Base-by-base conservation (phyloP, 257 asterid genomes). In the Hygrophila difformis region DNA sequence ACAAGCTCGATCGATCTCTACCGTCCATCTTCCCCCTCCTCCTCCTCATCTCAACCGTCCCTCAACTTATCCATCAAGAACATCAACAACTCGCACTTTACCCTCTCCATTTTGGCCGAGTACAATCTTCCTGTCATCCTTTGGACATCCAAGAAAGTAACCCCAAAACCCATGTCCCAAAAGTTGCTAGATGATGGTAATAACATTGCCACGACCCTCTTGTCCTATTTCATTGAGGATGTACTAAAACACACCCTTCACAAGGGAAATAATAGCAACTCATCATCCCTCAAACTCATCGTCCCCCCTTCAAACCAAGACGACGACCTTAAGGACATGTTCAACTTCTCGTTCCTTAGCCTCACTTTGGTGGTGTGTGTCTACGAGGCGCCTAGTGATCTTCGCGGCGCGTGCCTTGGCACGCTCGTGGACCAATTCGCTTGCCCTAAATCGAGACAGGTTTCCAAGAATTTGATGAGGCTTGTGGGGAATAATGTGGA, bases 71-170 rank as follows among this genome's bases (percentile, higher is more conserved):
- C 84, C 1, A 13, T 79, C 60, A 75, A 57, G 15, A 62, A 60
- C 61, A 47, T 15, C 20, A 61, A 34, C 0, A 46, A 55, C 20
- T 67, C 84, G 18, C 52, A 57, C 12, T 21, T 72, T 2, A 53
- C 66, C 44, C 68, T 81, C 58, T 67, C 92, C 9, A 76, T 87
- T 17, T 47, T 31, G 15, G 92, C 82, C 1, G 88, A 76, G 67
- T 81, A 78, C 36, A 74, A 64, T 22, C 60, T 68, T 47, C 77
- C 92, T 0, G 17, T 84, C 60, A 43, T 36, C 11, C 93, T 87
- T 13, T 84, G 97, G 97, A 73, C 78, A 6, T 87, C 97, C 17
- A 87, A 76, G 50, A 65, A 63, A 10, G 41, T 76, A 8, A n/a
- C 36, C 1, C 28, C 31, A 2, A 67, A 49, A 4, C 6, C 60